Percentiles rank a stretch among this genome's conserved stretches.
Conservation (phyloP, 1,139 yeast genomes). For the Trichomonascaceae sp. region DNA sequence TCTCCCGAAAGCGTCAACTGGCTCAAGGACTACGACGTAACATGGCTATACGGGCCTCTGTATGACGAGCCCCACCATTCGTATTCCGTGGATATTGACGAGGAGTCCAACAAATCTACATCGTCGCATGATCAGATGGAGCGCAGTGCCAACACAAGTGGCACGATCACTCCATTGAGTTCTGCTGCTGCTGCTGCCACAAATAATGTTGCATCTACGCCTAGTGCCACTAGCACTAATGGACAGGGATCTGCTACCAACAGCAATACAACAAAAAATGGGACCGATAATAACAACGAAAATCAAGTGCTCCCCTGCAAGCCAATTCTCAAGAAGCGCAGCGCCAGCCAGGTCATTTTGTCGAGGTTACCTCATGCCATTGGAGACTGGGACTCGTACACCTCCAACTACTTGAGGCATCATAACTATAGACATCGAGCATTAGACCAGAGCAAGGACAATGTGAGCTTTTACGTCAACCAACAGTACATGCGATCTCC, state of each 20-base stretch:
- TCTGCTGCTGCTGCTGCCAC: neutral
- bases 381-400: conserved; percentile 5
- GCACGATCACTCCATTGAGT: neutral
- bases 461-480: conserved; percentile 22
- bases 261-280: neutral
- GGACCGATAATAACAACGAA: neutral
- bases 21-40: conserved; percentile 73
- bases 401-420: conserved; percentile 20
- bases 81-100: conserved; percentile 13
- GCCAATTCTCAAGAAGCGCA: conserved; percentile 75
- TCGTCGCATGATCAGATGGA: conserved; percentile 3
- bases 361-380: conserved; percentile 24
- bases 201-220: neutral
- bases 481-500: conserved; percentile 17
- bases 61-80: conserved; percentile 34
- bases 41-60: conserved; percentile 82
- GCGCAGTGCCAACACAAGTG: conserved; percentile 1
- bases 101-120: conserved; percentile 7
- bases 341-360: conserved; percentile 62
- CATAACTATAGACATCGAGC: conserved; percentile 28
- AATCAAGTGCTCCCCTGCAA: conserved; percentile 16
- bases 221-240: neutral
- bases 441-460: conserved; percentile 18
- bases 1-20: conserved; percentile 69
- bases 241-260: neutral